Conservation (phyloP, 148 eudicot genomes). For the Vaccinium darrowii region DNA sequence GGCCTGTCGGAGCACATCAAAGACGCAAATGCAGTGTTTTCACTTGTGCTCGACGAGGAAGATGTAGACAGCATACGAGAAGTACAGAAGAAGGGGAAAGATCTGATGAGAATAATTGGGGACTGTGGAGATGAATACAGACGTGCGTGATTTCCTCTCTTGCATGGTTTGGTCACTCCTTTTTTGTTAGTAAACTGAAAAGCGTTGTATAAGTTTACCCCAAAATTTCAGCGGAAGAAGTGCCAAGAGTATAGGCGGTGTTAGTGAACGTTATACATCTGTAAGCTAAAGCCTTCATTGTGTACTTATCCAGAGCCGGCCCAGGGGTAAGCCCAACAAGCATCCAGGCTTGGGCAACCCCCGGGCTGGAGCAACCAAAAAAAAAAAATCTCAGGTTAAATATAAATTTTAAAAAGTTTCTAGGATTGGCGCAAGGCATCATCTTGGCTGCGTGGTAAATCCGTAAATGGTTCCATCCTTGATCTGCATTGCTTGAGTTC, state of each 20-base stretch:
- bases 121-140: constrained; percentile 98
- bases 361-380: too few species aligned
- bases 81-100: constrained; percentile 68
- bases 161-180: background rate
- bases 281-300: background rate
- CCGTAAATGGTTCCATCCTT: too few species aligned
- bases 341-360: too few species aligned
- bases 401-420: too few species aligned
- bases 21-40: constrained; percentile 69
- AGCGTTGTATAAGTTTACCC: background rate
- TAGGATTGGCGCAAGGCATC: too few species aligned
- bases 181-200: background rate
- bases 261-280: background rate
- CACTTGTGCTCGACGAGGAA: constrained; percentile 77
- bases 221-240: background rate
- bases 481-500: too few species aligned
- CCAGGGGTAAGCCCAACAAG: too few species aligned
- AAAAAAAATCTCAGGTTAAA: too few species aligned
- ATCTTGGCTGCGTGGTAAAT: too few species aligned
- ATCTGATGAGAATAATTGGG: constrained; percentile 75
- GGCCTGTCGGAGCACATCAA: constrained; percentile 83
- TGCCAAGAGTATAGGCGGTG: background rate
- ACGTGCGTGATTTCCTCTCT: constrained; percentile 33
- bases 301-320: background rate
- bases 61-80: constrained; percentile 62